Evolutionary conservation across 2,329 filamentous ascomycete genomes (phyloP).

Genomic region (Trichoderma koningiopsis): DNA sequence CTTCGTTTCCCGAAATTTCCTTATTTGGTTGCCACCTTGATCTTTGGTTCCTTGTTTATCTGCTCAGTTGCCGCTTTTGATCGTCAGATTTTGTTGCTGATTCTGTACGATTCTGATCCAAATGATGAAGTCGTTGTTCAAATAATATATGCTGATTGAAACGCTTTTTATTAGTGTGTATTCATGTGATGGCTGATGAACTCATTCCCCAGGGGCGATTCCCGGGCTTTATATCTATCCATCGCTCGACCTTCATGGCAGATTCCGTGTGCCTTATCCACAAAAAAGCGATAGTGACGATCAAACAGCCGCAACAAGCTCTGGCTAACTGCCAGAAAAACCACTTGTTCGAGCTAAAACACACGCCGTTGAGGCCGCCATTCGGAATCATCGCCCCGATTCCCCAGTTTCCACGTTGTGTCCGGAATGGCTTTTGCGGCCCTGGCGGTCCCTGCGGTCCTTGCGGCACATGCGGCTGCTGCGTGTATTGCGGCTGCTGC

Average conservation of each 20-base stretch:
- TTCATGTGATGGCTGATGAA: background rate
- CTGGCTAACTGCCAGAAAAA: background rate
- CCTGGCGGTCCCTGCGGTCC: background rate
- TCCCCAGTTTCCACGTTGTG: background rate
- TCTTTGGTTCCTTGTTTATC: background rate
- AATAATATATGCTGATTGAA: background rate
- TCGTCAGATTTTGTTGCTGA: background rate
- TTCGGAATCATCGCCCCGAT: background rate
- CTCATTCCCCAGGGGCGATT: background rate
- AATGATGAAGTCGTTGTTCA: background rate
- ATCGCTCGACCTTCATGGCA: background rate
- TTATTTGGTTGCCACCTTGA: background rate
- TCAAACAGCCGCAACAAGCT: background rate
- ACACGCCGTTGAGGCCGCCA: background rate
- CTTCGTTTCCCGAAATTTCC: background rate
- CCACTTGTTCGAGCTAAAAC: background rate
- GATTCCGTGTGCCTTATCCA: background rate
- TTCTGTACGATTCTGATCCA: background rate
- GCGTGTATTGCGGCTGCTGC: background rate
- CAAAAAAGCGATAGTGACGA: background rate
- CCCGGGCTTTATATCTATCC: background rate
- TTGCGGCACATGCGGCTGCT: conserved; percentile 1
- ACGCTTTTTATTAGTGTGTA: background rate
- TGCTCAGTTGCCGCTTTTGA: background rate
- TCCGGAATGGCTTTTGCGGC: background rate